Percentiles rank a stretch among this genome's conserved stretches.
Evolutionary conservation across 495 filamentous ascomycete species (phyloP).

Genomic region (Penicillium ucsense): DNA sequence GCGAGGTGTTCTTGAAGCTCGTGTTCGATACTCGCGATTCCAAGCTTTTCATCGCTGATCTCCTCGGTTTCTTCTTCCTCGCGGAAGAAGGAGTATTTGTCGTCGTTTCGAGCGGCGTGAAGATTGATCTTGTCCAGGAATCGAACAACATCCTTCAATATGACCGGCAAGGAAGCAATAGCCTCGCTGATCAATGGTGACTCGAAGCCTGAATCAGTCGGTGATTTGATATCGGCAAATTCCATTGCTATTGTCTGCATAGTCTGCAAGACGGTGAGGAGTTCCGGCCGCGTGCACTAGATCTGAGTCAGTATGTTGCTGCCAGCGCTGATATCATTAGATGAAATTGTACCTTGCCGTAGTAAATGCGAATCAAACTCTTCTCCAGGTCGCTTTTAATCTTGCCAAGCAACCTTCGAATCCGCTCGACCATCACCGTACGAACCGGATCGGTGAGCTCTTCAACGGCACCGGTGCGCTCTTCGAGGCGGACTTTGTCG

Average conservation of each 20-base stretch:
- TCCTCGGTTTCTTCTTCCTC: constrained; percentile 77
- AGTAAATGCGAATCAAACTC: constrained; percentile 90
- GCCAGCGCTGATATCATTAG: background rate
- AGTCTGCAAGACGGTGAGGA: constrained; percentile 75
- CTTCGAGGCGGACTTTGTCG: constrained; percentile 65
- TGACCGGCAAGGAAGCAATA: constrained; percentile 66
- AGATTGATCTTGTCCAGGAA: constrained; percentile 81
- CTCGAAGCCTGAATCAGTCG: constrained; percentile 62
- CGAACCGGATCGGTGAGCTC: constrained; percentile 66
- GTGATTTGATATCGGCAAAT: constrained; percentile 54
- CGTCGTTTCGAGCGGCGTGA: constrained; percentile 72
- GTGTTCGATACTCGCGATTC: constrained; percentile 82
- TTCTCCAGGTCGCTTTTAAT: constrained; percentile 81
- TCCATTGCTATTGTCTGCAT: constrained; percentile 71
- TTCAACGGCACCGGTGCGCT: constrained; percentile 79
- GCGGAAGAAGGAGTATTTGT: constrained; percentile 91
- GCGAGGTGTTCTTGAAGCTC: constrained; percentile 70
- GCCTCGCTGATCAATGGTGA: constrained; percentile 63
- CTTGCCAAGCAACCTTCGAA: constrained; percentile 57
- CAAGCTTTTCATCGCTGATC: constrained; percentile 79
- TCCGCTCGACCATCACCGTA: constrained; percentile 57
- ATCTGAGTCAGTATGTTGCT: constrained; percentile 14
- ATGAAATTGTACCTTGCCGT: constrained; percentile 52
- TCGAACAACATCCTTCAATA: constrained; percentile 54
- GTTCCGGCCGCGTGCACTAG: constrained; percentile 78